Evolutionary conservation across 2,329 filamentous ascomycete species (phyloP).

Genomic region (Pestalotiopsis sp.): DNA sequence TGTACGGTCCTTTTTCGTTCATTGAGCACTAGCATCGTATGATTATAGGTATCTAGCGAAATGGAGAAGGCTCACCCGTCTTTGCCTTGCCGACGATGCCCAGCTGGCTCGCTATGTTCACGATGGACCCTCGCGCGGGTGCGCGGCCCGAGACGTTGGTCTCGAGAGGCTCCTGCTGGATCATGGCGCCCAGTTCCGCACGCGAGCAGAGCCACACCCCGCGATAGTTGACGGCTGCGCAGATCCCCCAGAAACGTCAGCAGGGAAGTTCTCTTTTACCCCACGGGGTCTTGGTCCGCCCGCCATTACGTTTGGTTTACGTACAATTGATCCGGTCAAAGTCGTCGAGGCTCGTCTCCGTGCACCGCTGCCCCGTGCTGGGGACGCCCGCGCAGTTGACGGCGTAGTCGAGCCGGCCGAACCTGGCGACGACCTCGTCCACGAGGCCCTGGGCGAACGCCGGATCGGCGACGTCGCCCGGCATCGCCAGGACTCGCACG

Average conservation of each 20-base stretch:
- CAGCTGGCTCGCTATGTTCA: constrained; percentile 56
- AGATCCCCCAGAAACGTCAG: background rate
- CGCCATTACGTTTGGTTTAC: background rate
- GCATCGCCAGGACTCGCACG: constrained; percentile 27
- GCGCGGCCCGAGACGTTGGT: constrained; percentile 40
- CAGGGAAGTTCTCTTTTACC: background rate
- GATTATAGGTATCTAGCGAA: too few relatives aligned
- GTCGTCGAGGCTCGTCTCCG: constrained; percentile 46
- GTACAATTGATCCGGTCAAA: constrained; percentile 55
- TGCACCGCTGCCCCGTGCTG: constrained; percentile 42
- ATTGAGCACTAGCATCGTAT: background rate
- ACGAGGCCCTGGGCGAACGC: constrained; percentile 42
- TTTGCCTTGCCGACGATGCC: constrained; percentile 48
- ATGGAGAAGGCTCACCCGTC: constrained; percentile 25
- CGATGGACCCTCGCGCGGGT: constrained; percentile 43
- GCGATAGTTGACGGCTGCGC: constrained; percentile 51
- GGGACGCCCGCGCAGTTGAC: constrained; percentile 59
- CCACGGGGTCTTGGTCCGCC: background rate
- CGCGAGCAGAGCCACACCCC: constrained; percentile 51
- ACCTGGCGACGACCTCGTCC: constrained; percentile 32
- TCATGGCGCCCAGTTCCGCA: constrained; percentile 46
- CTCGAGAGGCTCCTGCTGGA: constrained; percentile 43
- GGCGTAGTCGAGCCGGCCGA: constrained; percentile 56
- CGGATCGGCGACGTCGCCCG: constrained; percentile 52
- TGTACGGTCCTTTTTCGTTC: constrained; percentile 49